These are phyloP conservation scores for Vigna angularis DNA, from an alignment of 306 rosid species.

Conservation along the genomic window DNA sequence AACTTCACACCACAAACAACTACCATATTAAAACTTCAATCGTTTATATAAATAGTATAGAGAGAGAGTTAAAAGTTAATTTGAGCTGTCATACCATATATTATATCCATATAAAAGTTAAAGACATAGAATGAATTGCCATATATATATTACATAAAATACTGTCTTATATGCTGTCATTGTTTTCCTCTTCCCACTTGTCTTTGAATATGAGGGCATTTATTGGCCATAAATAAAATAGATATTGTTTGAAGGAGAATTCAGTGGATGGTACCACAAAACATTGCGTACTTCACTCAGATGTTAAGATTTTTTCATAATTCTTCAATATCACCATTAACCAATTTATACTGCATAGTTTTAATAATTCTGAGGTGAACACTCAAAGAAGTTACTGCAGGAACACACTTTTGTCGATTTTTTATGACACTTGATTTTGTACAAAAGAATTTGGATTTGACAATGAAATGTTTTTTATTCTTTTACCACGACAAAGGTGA, in stretches of 20 bases:
- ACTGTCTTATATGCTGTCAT: constrained; percentile 19
- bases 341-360: too few species aligned
- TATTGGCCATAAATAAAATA: neutral
- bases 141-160: neutral
- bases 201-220: neutral
- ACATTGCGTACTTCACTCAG: neutral
- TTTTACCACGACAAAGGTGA: constrained; percentile 24
- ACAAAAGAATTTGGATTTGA: neutral
- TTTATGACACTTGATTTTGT: too few species aligned
- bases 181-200: constrained; percentile 8
- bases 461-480: neutral
- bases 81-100: constrained; percentile 24
- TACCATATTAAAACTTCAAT: neutral
- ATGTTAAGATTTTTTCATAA: neutral
- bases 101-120: constrained; percentile 2
- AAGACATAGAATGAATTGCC: neutral
- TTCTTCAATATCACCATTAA: neutral
- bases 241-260: neutral
- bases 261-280: neutral
- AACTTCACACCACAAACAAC: neutral
- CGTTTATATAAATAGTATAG: neutral
- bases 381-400: too few species aligned
- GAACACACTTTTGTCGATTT: too few species aligned
- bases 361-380: too few species aligned
- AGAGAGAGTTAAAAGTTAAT: neutral